Conservation (phyloP, 805 yeast species). For the Tetrapisispora phaffii region DNA sequence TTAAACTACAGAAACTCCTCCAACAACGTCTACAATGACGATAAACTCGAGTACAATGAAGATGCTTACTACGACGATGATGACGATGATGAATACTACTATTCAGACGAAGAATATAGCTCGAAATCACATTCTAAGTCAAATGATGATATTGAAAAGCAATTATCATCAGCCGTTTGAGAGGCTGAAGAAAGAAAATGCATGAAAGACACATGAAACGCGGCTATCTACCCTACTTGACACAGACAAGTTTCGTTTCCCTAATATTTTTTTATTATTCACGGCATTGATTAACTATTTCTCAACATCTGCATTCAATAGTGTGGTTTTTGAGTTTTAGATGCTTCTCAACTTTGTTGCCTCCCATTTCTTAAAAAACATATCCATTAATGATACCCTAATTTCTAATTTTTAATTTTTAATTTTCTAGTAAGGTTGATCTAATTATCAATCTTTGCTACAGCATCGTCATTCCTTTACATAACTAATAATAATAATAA, state of each 20-base stretch:
- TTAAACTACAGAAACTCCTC: neutral
- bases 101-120: neutral
- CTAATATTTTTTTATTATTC: neutral
- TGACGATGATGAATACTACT: neutral
- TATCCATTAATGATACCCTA: constrained; percentile 2
- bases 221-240: too few species aligned
- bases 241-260: neutral
- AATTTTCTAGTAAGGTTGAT: neutral
- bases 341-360: neutral
- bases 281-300: neutral
- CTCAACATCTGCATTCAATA: neutral
- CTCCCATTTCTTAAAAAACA: too few species aligned
- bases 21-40: neutral
- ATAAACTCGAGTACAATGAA: neutral
- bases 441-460: neutral
- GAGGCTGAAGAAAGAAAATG: too few species aligned
- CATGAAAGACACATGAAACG: too few species aligned
- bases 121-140: neutral
- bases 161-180: neutral
- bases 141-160: constrained; percentile 1
- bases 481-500: neutral
- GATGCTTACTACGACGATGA: neutral
- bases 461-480: neutral
- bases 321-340: neutral
- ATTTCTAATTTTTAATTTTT: neutral